Evolutionary conservation across 2,329 filamentous ascomycete genomes (phyloP).

Genomic region (Fusarium papillatum): DNA sequence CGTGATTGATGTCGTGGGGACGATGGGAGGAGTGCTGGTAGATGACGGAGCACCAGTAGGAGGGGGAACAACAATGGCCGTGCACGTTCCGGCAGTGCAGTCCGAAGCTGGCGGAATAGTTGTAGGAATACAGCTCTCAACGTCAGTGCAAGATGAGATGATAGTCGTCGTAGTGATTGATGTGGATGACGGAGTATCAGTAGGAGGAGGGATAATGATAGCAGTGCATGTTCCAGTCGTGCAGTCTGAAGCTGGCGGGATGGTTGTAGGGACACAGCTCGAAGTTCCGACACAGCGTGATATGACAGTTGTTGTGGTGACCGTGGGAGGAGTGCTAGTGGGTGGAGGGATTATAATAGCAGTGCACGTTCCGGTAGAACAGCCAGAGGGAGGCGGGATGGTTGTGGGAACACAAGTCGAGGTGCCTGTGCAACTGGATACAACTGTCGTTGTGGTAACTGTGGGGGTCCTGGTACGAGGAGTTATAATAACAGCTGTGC

Average conservation of each 20-base stretch:
- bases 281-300: neutral
- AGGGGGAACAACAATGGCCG: neutral
- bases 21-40: too few species aligned
- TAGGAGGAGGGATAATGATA: neutral
- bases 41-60: neutral
- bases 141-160: neutral
- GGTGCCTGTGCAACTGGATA: neutral
- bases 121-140: neutral
- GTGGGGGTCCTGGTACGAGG: neutral
- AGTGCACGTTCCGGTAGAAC: neutral
- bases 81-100: neutral
- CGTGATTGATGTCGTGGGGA: neutral
- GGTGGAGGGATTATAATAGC: neutral
- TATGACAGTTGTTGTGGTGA: neutral
- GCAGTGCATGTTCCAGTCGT: neutral
- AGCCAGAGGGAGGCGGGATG: neutral
- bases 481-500: neutral
- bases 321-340: neutral
- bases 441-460: neutral
- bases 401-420: neutral
- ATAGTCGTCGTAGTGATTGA: neutral
- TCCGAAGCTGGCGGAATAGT: neutral
- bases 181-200: neutral
- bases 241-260: neutral
- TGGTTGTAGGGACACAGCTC: neutral